Evolutionary conservation across 225 moss, liverwort and hornwort genomes (phyloP), one percentile per base, ranked within the genome.

Genomic region (Physcomitrellopsis africana): DNA sequence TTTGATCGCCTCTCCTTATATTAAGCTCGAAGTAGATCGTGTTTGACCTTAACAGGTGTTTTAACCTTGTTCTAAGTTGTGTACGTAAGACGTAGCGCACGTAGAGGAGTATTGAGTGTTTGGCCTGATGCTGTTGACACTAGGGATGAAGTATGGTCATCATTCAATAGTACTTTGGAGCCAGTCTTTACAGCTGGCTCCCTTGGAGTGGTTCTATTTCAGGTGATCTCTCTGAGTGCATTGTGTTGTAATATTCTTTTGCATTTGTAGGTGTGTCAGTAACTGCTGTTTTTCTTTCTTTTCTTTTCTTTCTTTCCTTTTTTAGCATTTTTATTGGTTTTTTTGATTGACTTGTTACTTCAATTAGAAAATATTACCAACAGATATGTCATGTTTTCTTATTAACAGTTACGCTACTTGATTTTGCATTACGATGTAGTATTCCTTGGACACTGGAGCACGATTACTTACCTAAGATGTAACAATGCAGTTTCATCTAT

Each of bases 201-300:
- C 12, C 90, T 94, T 13, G 93, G 93, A 43, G 91, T 85, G 53
- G 89, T 95, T 62, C 68, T 95, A 22, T 95, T 95, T 73, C 94
- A 94, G 92, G 94, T 92, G 60, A 61, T 69, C 9, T 65, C 2
- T 60, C 57, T 55, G 15, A 29, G 6, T n/a, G 11, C 47, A 58
- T 27, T 27, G 5, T 65, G 7, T 67, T 29, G 14, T 32, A 26
- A 0, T 52, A 15, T 56, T 70, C 0, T 9, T 61, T 32, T 9
- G 9, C 3, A 10, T 61, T 59, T 37, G 7, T 37, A 37, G 7
- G 32, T 37, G 32, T 37, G 32, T 37, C 7, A 7, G 32, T 37
- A 37, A 37, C 32, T 4, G 32, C 32, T 37, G 24, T 24, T 24
- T 24, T 24, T 24, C 24, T 24, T 24, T 24, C 24, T 24, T 24